These are phyloP conservation scores for Penicillium vulpinum DNA, from an alignment of 2,329 filamentous ascomycete genomes.

Conservation along the genomic window DNA sequence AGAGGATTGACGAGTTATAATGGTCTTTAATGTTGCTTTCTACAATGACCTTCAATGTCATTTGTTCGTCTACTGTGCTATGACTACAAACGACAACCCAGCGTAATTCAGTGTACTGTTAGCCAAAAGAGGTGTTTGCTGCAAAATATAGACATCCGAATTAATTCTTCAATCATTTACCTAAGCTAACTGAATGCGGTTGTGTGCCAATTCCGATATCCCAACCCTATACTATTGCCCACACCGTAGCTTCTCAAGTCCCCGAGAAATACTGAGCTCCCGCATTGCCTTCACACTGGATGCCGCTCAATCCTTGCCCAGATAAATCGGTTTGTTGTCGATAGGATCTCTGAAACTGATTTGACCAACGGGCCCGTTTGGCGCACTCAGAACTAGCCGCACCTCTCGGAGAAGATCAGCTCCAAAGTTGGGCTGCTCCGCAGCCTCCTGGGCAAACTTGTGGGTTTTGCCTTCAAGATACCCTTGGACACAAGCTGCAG, in stretches of 20 bases:
- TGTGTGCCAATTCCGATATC: neutral
- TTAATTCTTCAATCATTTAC: neutral
- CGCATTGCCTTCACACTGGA: too few relatives aligned
- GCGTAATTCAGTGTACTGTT: neutral
- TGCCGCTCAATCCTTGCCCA: too few relatives aligned
- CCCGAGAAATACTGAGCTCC: too few relatives aligned
- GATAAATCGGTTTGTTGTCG: too few relatives aligned
- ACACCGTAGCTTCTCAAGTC: too few relatives aligned
- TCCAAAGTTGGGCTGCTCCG: neutral
- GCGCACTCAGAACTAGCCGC: too few relatives aligned
- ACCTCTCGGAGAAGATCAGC: constrained; percentile 5
- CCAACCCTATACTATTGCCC: too few relatives aligned
- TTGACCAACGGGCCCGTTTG: too few relatives aligned
- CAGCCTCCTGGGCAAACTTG: neutral
- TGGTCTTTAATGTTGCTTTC: neutral
- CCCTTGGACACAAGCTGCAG: neutral
- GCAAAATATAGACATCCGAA: neutral
- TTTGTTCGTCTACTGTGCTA: neutral
- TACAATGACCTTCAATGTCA: neutral
- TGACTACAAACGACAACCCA: neutral
- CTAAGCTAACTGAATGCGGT: neutral
- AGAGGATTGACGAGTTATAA: neutral
- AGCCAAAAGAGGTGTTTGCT: neutral
- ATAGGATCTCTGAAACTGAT: too few relatives aligned
- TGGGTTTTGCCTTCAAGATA: neutral